A percentile compares a stretch with the other conserved stretches of the same genome.
Conservation (phyloP, 2,329 filamentous ascomycete species). For the Penicillium italicum region DNA sequence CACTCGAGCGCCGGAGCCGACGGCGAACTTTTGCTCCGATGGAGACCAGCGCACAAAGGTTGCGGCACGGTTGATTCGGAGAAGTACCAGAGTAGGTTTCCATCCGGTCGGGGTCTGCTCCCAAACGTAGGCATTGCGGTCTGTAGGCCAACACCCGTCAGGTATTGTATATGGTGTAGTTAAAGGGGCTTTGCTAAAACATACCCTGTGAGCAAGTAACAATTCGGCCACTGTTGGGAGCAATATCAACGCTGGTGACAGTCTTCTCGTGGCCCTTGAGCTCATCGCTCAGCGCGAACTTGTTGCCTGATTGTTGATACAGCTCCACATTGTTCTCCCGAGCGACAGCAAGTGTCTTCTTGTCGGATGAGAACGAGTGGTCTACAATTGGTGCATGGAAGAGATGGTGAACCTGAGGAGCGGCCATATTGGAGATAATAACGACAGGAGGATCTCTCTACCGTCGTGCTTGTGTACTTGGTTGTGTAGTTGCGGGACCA, state of each 20-base stretch:
- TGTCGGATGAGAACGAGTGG: conserved; percentile 96
- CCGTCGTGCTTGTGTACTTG: conserved; percentile 58
- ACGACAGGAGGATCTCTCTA: conserved; percentile 98
- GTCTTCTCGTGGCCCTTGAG: conserved; percentile 96
- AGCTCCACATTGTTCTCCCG: conserved; percentile 88
- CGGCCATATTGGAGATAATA: conserved; percentile 59
- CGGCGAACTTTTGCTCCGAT: conserved; percentile 94
- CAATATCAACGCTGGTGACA: conserved; percentile 94
- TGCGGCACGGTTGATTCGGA: conserved; percentile 93
- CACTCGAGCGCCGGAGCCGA: conserved; percentile 89
- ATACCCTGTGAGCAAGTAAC: conserved; percentile 94
- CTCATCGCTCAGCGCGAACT: conserved; percentile 84
- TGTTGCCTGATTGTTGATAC: conserved; percentile 68
- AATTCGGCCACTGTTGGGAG: conserved; percentile 83
- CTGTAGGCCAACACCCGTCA: conserved; percentile 45
- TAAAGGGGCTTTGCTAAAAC: conserved; percentile 17
- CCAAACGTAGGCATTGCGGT: conserved; percentile 98
- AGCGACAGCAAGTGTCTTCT: conserved; percentile 80
- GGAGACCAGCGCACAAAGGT: conserved; percentile 98
- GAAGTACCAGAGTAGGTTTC: conserved; percentile 93
- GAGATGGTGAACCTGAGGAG: conserved; percentile 90
- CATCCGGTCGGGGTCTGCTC: conserved; percentile 88
- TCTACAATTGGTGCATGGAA: conserved; percentile 96
- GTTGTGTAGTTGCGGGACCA: conserved; percentile 9
- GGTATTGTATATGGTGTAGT: neutral